Base-by-base conservation (phyloP, 768 basidiomycete species). In the Amanita rubescens region DNA sequence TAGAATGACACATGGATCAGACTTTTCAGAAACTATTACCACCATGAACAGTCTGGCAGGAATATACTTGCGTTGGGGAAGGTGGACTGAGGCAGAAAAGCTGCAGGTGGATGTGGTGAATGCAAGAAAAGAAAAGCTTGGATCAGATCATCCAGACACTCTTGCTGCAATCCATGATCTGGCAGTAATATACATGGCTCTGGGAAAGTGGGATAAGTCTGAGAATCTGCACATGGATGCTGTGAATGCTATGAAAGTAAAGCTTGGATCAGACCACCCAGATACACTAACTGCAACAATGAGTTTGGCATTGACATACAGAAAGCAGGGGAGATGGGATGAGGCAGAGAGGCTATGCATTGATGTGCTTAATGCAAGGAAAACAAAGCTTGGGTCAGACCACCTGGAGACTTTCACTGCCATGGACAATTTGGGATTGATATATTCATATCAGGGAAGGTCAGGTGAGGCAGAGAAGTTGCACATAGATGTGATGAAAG, bases 31-130 rank as follows among this genome's bases (percentile, higher is more conserved):
- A 0, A 54, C 53, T 10, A 19, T 54, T 8, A 4, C 0, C 6
- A 39, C 15, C 54, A 49, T 55, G 32, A 14, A 10, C 32, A 50
- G 41, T 34, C 30, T 55, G 34, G 54, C 54, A 50, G 3, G 15
- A 10, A 41, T 17, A 22, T 41, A 41, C 19, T 0, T 0, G 1
- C 6, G 10, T 3, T 10, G 19, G 39, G 39, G 27, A 30, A 30
- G 35, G n/a, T 17, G 20, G 17, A 17, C 15, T 19, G 38, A 39
- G 14, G 38, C 17, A 19, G 38, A 39, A 8, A 30, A 30, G 27
- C 27, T 30, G 27, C 8, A 3, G 3, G 8, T 30, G 3, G 27
- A 8, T 30, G 38, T 20, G 1, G 3, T 39, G 17, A 39, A 39
- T 1, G 17, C 17, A 20, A n/a, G 38, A 8, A 20, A 1, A 7